phyloP scores from a whole-genome alignment of 805 yeast species.

The Priceomyces fermenticarens region DNA sequence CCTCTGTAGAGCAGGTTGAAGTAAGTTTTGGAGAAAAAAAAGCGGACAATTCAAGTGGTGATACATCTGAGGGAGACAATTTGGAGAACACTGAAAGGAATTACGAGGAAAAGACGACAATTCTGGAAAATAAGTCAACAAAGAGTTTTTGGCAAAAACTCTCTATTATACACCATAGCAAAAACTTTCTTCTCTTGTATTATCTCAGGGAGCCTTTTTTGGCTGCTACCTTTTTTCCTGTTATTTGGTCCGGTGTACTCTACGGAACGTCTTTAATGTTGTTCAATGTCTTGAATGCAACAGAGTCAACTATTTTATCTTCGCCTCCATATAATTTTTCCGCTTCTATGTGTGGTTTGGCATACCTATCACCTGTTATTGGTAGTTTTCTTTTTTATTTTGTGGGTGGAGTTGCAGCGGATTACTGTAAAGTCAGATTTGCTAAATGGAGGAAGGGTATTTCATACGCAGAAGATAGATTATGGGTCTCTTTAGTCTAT shows the following conservation, averaged over 20 bases:
- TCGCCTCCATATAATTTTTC: slow-evolving; percentile 57
- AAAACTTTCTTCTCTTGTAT: slow-evolving; percentile 48
- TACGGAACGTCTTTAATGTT: slow-evolving; percentile 50
- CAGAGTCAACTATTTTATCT: slow-evolving; percentile 41
- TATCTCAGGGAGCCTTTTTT: slow-evolving; percentile 23
- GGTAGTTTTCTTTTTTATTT: slow-evolving; percentile 3
- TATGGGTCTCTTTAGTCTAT: slow-evolving; percentile 48
- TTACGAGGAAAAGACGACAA: neutral
- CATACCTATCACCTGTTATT: slow-evolving; percentile 26
- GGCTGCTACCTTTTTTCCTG: slow-evolving; percentile 30
- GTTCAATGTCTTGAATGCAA: slow-evolving; percentile 47
- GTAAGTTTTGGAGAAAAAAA: slow-evolving; percentile 1
- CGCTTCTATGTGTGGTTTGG: slow-evolving; percentile 25
- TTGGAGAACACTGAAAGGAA: neutral
- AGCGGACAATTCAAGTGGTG: neutral
- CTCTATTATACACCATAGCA: slow-evolving; percentile 3
- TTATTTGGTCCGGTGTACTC: slow-evolving; percentile 57
- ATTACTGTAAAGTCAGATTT: slow-evolving; percentile 3
- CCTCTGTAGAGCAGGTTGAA: slow-evolving; percentile 2
- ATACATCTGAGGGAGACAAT: neutral
- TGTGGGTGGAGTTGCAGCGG: slow-evolving; percentile 26
- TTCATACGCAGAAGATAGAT: slow-evolving; percentile 56
- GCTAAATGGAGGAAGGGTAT: slow-evolving; percentile 12
- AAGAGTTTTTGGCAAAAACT: slow-evolving; percentile 6
- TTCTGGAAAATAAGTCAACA: neutral